Conservation (phyloP, 805 yeast species). For the Candida qinlingensis region DNA sequence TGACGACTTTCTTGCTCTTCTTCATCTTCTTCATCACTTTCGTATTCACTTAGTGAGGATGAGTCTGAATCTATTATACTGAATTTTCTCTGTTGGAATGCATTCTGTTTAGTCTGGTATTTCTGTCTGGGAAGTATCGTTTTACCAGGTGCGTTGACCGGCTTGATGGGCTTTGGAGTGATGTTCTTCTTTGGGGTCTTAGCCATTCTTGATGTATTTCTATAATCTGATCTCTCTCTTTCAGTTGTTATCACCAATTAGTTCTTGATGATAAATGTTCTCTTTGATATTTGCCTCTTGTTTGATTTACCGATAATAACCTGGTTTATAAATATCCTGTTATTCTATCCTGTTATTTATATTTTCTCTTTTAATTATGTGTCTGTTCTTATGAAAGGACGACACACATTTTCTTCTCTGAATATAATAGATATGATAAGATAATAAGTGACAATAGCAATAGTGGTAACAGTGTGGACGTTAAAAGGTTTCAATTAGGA, state of each 20-base stretch:
- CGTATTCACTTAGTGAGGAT: constrained; percentile 34
- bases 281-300: too few species aligned
- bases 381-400: too few species aligned
- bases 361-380: too few species aligned
- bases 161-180: constrained; percentile 24
- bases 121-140: constrained; percentile 21
- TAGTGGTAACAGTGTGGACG: too few species aligned
- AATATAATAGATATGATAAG: too few species aligned
- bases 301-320: too few species aligned
- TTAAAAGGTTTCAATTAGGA: too few species aligned
- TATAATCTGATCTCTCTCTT: background rate
- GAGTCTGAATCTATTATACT: constrained; percentile 40
- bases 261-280: too few species aligned
- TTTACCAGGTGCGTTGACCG: constrained; percentile 21
- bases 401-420: too few species aligned
- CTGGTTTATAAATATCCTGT: too few species aligned
- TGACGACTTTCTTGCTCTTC: constrained; percentile 10
- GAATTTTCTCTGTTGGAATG: constrained; percentile 34
- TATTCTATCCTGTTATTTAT: too few species aligned
- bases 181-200: constrained; percentile 18
- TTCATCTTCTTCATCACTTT: constrained; percentile 27
- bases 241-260: background rate
- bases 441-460: too few species aligned
- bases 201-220: background rate
- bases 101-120: constrained; percentile 3